A percentile compares a stretch with the other conserved stretches of the same genome.
Evolutionary conservation across 805 yeast genomes (phyloP).

Genomic region (Monosporozyma yasuniensis): DNA sequence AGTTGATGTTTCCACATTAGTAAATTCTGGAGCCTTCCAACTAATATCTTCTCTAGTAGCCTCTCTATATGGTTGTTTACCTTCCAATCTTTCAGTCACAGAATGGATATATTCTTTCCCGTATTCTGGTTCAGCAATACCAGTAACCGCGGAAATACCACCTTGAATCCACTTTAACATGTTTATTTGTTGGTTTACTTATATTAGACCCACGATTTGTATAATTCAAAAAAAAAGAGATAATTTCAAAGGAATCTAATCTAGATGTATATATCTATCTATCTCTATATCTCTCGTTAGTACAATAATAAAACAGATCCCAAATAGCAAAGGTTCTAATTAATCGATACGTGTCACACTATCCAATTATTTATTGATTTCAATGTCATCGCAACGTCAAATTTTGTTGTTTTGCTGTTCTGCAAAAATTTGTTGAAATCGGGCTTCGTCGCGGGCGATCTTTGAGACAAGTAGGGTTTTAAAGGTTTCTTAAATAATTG

Average conservation of each 20-base stretch:
- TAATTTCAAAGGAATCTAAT: not conserved
- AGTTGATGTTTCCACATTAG: conserved; percentile 93
- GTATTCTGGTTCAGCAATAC: conserved; percentile 94
- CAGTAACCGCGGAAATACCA: conserved; percentile 87
- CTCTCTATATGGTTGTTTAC: conserved; percentile 48
- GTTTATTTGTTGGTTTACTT: not conserved
- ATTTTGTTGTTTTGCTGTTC: not conserved
- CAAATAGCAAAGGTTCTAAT: not conserved
- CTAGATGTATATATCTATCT: not conserved
- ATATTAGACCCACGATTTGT: too few species aligned
- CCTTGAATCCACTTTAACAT: conserved; percentile 83
- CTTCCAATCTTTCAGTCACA: conserved; percentile 52
- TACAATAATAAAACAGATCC: too few species aligned
- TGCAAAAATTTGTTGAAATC: not conserved
- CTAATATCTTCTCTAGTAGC: conserved; percentile 59
- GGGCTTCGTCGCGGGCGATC: not conserved
- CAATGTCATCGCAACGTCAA: not conserved
- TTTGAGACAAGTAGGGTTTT: not conserved
- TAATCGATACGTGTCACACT: not conserved
- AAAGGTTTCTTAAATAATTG: not conserved
- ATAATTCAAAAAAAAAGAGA: not conserved
- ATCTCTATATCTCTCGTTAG: too few species aligned
- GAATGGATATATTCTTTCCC: conserved; percentile 89
- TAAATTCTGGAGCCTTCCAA: conserved; percentile 66
- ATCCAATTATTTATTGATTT: not conserved